Evolutionary conservation across 2,329 filamentous ascomycete genomes (phyloP), one percentile per base, ranked within the genome.

Genomic region (Epicoccum sorghinum): DNA sequence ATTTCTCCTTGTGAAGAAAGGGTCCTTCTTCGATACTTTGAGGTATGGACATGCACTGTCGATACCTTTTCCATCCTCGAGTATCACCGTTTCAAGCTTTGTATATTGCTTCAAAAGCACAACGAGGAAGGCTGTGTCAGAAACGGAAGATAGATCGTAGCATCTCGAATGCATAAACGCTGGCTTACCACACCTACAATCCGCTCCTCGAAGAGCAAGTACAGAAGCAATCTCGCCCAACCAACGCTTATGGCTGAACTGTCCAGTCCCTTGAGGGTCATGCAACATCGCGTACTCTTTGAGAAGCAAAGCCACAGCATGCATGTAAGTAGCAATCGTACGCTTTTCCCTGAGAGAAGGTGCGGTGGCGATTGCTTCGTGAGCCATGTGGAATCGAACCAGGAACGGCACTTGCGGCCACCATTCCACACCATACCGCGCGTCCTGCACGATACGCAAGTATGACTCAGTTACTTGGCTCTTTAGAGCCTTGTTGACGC

Each of bases 101-200:
- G 25, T 30, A 25, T 47, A 33, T 10, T 29, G 23, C 13, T 24
- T 36, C 4, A 47, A 8, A 10, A 52, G 27, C 9, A 25, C 32
- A 9, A 52, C n/a, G 12, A 38, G 43, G 8, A 52, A 47, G 0
- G 50, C 43, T 4, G 50, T 47, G 13, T 52, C 32, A 0, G 18
- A 13, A 2, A 47, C 38, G 7, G 29, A 42, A 12, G 30, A 25
- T 4, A 47, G 14, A 9, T n/a, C 6, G 25, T 47, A 25, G n/a
- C 50, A 52, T n/a, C 7, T 52, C 3, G 13, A 27, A 38, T 43
- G 50, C 32, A 38, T 7, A 13, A 47, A 47, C 14, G 50, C 43
- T 4, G 50, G 43, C 8, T 47, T 47, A 5, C 49, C 49, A 14
- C 47, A 37, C 5, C 23, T 4, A 12, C 47, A 49, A 14, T 49